Percentiles rank a stretch among this genome's conserved stretches.
These are phyloP conservation scores for Hydnum rufescens DNA, from an alignment of 768 basidiomycete genomes.

Conservation along the genomic window DNA sequence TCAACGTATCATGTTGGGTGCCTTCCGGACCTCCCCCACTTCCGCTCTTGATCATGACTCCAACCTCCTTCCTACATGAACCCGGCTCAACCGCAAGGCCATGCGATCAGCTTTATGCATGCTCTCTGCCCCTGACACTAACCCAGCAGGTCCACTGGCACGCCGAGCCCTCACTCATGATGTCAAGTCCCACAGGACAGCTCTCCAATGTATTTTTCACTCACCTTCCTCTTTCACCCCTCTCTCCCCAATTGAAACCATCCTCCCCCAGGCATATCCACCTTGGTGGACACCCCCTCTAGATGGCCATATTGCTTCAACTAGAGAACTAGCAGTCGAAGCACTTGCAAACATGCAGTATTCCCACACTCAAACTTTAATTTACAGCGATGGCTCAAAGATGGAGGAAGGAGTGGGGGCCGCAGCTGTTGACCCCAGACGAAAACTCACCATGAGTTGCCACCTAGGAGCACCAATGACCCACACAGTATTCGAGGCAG, in stretches of 20 bases:
- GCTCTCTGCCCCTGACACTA: background rate
- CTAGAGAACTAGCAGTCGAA: background rate
- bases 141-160: constrained; percentile 1
- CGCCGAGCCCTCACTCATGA: background rate
- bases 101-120: background rate
- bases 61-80: background rate
- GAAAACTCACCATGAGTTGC: background rate
- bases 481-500: constrained; percentile 5
- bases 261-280: background rate
- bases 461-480: background rate
- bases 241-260: constrained; percentile 1
- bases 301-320: background rate
- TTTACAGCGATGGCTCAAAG: constrained; percentile 9
- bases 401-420: constrained; percentile 3
- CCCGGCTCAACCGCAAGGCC: background rate
- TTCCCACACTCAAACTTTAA: background rate
- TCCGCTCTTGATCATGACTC: constrained; percentile 1
- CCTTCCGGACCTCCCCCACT: constrained; percentile 4
- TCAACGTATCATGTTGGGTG: constrained; percentile 1
- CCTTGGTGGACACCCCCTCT: constrained; percentile 3
- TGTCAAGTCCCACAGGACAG: constrained; percentile 1
- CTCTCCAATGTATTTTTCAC: background rate
- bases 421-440: background rate
- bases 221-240: background rate
- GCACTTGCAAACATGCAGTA: background rate